These are phyloP conservation scores for Mariannaea elegans DNA, from an alignment of 2,329 filamentous ascomycete genomes.

Conservation along the genomic window DNA sequence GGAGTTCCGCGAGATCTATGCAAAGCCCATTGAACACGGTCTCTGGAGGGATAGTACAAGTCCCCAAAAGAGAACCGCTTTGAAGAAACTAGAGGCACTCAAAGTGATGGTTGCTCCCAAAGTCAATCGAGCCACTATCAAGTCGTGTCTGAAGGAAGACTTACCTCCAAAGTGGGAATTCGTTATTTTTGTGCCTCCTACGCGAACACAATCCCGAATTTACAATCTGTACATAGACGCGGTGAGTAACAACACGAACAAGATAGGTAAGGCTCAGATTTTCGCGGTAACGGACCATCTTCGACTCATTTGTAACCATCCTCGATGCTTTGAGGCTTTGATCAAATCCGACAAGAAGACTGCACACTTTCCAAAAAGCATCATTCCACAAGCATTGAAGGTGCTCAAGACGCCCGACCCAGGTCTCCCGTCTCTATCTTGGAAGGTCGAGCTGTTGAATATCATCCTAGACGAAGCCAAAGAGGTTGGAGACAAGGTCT, in stretches of 20 bases:
- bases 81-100: conserved; percentile 75
- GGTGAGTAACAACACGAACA: conserved; percentile 8
- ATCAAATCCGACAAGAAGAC: conserved; percentile 25
- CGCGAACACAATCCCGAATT: conserved; percentile 67
- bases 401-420: conserved; percentile 52
- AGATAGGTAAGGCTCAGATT: conserved; percentile 29
- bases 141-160: conserved; percentile 68
- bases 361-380: conserved; percentile 36
- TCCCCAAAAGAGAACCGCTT: conserved; percentile 64
- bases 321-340: conserved; percentile 53
- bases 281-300: conserved; percentile 53
- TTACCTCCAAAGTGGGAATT: conserved; percentile 84
- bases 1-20: conserved; percentile 78
- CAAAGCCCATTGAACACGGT: conserved; percentile 76
- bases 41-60: conserved; percentile 70
- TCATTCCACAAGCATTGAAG: conserved; percentile 43
- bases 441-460: conserved; percentile 74
- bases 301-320: conserved; percentile 62
- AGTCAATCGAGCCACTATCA: conserved; percentile 77
- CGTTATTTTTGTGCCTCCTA: conserved; percentile 77
- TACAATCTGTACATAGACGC: conserved; percentile 63
- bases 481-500: conserved; percentile 72
- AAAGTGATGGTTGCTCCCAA: conserved; percentile 79
- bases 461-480: conserved; percentile 74
- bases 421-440: conserved; percentile 63